A percentile compares a stretch with the other conserved stretches of the same genome.
phyloP scores from a whole-genome alignment of 371 early-diverging fungal genomes.

The Rhizomucor pusillus region DNA sequence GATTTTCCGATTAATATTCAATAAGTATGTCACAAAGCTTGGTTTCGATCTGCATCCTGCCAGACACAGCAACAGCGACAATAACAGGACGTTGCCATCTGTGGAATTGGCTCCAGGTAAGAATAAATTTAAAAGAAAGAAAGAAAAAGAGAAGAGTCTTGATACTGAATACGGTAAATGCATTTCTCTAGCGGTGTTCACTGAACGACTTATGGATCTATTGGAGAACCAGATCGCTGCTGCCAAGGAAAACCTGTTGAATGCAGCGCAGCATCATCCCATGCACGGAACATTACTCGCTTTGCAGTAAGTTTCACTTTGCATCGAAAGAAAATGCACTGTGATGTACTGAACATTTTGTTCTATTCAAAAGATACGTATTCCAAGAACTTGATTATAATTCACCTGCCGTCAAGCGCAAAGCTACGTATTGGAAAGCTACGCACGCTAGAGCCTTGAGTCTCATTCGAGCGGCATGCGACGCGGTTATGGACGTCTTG shows the following conservation, averaged over 20 bases:
- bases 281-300: conserved; percentile 76
- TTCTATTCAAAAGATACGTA: conserved; percentile 46
- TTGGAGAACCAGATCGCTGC: conserved; percentile 52
- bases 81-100: not conserved
- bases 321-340: not conserved
- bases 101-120: conserved; percentile 11
- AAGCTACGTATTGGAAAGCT: conserved; percentile 39
- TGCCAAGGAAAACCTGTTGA: conserved; percentile 59
- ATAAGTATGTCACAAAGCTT: conserved; percentile 67
- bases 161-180: not conserved
- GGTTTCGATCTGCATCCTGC: conserved; percentile 49
- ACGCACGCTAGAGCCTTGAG: conserved; percentile 40
- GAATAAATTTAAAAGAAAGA: not conserved
- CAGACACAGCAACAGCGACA: conserved; percentile 7
- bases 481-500: conserved; percentile 66
- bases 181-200: conserved; percentile 30
- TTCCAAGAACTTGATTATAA: conserved; percentile 57
- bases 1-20: conserved; percentile 74
- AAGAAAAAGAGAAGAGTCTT: not conserved
- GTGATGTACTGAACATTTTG: not conserved
- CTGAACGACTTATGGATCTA: conserved; percentile 48
- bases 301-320: conserved; percentile 44
- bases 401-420: conserved; percentile 28
- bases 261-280: conserved; percentile 71
- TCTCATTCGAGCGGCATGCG: conserved; percentile 51